These are phyloP conservation scores for Teratosphaeria gauchensis DNA, from an alignment of 2,329 filamentous ascomycete genomes.

Conservation along the genomic window DNA sequence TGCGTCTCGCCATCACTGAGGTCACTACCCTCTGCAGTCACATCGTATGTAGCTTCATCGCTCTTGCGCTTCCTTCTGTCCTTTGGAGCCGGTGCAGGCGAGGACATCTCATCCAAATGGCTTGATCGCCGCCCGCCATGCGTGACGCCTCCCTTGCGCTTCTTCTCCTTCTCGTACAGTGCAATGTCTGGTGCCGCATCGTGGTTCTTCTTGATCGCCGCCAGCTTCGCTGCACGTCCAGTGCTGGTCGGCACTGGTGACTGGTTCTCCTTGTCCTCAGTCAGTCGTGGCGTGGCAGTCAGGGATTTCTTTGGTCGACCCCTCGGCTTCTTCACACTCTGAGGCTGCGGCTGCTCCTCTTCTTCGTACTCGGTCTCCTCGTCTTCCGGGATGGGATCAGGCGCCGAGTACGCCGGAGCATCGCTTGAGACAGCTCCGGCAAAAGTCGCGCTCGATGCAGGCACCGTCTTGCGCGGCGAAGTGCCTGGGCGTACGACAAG, in stretches of 20 bases:
- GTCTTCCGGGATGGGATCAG: constrained; percentile 10
- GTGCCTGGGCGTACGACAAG: not conserved
- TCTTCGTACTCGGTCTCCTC: constrained; percentile 15
- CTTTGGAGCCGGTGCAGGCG: constrained; percentile 13
- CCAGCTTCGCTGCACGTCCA: constrained; percentile 72
- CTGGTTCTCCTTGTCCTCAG: constrained; percentile 61
- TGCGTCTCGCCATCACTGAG: constrained; percentile 38
- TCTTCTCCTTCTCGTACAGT: constrained; percentile 87
- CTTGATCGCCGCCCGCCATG: constrained; percentile 44
- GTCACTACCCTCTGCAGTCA: constrained; percentile 34
- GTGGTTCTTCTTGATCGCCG: constrained; percentile 68
- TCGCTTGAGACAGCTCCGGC: not conserved
- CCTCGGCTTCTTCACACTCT: constrained; percentile 8
- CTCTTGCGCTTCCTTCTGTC: constrained; percentile 27
- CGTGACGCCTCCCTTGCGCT: constrained; percentile 60
- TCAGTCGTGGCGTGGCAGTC: constrained; percentile 19
- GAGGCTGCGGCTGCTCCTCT: constrained; percentile 4
- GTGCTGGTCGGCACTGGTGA: constrained; percentile 68
- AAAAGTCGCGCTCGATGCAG: constrained; percentile 10
- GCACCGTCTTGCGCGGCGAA: constrained; percentile 6
- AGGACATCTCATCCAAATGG: constrained; percentile 33
- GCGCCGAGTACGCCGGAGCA: not conserved
- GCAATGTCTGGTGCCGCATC: constrained; percentile 74
- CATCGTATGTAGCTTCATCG: constrained; percentile 30
- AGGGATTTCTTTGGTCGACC: constrained; percentile 18